Evolutionary conservation across 768 basidiomycete species (phyloP).

Genomic region (Gymnopilus dilepis): DNA sequence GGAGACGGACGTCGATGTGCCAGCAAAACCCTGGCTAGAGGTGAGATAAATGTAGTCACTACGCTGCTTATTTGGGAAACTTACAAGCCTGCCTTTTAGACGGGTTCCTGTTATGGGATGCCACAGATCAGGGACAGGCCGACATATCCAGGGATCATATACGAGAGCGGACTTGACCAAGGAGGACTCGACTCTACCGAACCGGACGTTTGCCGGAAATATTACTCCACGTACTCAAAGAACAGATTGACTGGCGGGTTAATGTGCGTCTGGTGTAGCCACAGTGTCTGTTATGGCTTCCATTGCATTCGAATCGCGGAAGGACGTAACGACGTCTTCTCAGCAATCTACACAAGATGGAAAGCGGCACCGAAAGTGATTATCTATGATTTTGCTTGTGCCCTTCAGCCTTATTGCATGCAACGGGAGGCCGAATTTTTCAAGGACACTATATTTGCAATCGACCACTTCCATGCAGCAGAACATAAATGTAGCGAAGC

Average conservation of each 20-base stretch:
- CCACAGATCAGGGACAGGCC: constrained; percentile 35
- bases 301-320: constrained; percentile 37
- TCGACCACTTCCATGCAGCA: constrained; percentile 39
- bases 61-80: neutral
- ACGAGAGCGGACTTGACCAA: constrained; percentile 26
- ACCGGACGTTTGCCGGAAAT: constrained; percentile 31
- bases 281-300: constrained; percentile 39
- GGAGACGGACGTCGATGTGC: neutral
- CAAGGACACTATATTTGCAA: constrained; percentile 35
- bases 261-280: constrained; percentile 39
- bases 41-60: neutral
- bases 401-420: constrained; percentile 39
- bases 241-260: constrained; percentile 32
- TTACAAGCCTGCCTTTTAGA: constrained; percentile 17
- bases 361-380: constrained; percentile 31
- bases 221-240: constrained; percentile 33
- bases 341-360: constrained; percentile 41
- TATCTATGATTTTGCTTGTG: constrained; percentile 40
- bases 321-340: constrained; percentile 45
- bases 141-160: constrained; percentile 29
- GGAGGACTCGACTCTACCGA: constrained; percentile 10
- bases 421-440: constrained; percentile 34
- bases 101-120: constrained; percentile 36
- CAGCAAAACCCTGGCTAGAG: constrained; percentile 18
- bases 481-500: constrained; percentile 39